A percentile compares a stretch with the other conserved stretches of the same genome.
Conservation (phyloP, 139 green algal species). For the Volvox reticuliferus region DNA sequence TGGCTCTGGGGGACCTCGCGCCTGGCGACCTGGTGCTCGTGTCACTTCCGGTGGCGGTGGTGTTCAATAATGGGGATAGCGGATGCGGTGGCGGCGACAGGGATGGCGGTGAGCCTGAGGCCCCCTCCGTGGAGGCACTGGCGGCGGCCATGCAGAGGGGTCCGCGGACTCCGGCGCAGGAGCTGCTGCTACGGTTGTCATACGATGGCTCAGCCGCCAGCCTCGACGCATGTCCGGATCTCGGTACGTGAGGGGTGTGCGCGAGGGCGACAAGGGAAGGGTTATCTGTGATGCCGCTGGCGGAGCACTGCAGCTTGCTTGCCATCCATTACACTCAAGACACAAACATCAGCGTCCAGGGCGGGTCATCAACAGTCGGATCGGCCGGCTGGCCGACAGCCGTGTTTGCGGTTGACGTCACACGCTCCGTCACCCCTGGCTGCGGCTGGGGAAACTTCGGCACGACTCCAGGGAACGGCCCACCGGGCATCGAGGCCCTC, state of each 20-base stretch:
- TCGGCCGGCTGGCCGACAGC: no score
- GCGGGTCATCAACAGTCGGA: no score
- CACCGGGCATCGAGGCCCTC: no score
- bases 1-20: background rate
- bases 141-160: background rate
- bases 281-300: background rate
- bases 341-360: no score
- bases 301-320: no score
- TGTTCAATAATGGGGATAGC: background rate
- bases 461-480: no score
- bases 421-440: no score
- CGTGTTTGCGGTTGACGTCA: no score
- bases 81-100: background rate
- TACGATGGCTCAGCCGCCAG: constrained; percentile 11
- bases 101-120: background rate
- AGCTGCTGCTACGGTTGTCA: constrained; percentile 9
- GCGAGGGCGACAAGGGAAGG: background rate
- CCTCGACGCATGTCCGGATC: background rate
- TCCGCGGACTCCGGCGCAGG: background rate
- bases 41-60: background rate
- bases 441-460: no score
- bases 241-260: background rate
- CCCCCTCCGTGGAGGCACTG: constrained; percentile 1
- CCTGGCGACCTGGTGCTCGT: constrained; percentile 27
- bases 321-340: no score